phyloP scores from a whole-genome alignment of 2,329 filamentous ascomycete species.

The Verticillium dahliae region DNA sequence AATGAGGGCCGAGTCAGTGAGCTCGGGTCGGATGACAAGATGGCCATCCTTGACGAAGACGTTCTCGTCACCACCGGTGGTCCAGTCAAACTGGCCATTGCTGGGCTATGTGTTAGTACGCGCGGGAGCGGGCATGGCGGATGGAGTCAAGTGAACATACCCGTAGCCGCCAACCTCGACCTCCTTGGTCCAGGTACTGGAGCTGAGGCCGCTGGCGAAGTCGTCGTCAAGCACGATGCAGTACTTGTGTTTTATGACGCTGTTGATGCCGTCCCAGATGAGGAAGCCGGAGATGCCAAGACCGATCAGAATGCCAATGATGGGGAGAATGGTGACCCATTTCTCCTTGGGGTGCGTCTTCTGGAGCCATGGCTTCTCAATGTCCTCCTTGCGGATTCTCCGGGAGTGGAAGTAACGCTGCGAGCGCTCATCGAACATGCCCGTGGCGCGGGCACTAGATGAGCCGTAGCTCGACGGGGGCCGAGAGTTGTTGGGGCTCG shows the following conservation, averaged over 20 bases:
- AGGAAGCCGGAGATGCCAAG: conserved; percentile 62
- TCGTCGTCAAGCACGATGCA: conserved; percentile 61
- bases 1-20: conserved; percentile 63
- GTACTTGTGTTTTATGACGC: conserved; percentile 69
- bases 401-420: conserved; percentile 67
- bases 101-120: conserved; percentile 28
- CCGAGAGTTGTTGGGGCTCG: conserved; percentile 36
- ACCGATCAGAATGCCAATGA: conserved; percentile 65
- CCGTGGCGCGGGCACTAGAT: conserved; percentile 28
- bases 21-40: conserved; percentile 70
- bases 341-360: conserved; percentile 73
- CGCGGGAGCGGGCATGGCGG: not conserved
- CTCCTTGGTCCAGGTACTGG: conserved; percentile 65
- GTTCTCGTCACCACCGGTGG: conserved; percentile 66
- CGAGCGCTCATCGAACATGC: conserved; percentile 27
- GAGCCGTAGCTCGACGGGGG: conserved; percentile 41
- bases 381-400: conserved; percentile 62
- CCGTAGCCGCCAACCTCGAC: conserved; percentile 70
- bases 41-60: conserved; percentile 63
- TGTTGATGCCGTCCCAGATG: conserved; percentile 66
- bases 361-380: conserved; percentile 73
- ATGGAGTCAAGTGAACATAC: conserved; percentile 38
- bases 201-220: conserved; percentile 50
- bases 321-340: conserved; percentile 76
- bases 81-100: conserved; percentile 76